Conservation (phyloP, 345 rosid genomes). For the Erysimum cheiranthoides region DNA sequence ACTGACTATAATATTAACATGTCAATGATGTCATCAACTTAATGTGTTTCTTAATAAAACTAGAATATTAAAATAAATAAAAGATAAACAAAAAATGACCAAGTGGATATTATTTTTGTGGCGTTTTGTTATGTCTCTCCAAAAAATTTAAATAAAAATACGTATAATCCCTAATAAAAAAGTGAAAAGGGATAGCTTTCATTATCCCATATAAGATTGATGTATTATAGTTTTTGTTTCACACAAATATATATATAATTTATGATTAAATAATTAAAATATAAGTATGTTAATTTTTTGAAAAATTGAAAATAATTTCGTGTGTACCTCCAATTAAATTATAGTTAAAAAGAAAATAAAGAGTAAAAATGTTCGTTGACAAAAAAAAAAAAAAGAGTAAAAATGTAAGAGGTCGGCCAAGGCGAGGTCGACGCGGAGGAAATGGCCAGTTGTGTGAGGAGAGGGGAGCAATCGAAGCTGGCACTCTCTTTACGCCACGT, state of each 20-base stretch:
- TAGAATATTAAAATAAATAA: no score
- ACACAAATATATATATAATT: neutral
- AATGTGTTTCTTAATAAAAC: no score
- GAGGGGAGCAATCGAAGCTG: conserved; percentile 42
- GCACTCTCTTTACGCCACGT: conserved; percentile 38
- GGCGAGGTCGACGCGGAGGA: conserved; percentile 35
- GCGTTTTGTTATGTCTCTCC: no score
- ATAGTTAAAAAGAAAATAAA: no score
- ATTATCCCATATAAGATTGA: neutral
- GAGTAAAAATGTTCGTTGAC: no score
- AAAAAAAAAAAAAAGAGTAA: no score
- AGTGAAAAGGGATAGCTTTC: neutral
- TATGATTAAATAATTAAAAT: neutral
- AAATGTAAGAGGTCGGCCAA: conserved; percentile 38
- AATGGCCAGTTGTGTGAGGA: conserved; percentile 19
- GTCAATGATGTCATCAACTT: neutral
- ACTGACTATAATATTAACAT: neutral
- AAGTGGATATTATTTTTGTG: no score
- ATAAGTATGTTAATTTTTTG: neutral
- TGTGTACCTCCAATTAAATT: neutral
- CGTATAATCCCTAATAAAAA: no score
- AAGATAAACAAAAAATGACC: neutral
- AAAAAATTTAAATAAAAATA: no score
- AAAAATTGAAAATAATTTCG: neutral
- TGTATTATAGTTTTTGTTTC: neutral